Base-by-base conservation (phyloP, 805 yeast species). In the Nakazawaea wickerhamii region DNA sequence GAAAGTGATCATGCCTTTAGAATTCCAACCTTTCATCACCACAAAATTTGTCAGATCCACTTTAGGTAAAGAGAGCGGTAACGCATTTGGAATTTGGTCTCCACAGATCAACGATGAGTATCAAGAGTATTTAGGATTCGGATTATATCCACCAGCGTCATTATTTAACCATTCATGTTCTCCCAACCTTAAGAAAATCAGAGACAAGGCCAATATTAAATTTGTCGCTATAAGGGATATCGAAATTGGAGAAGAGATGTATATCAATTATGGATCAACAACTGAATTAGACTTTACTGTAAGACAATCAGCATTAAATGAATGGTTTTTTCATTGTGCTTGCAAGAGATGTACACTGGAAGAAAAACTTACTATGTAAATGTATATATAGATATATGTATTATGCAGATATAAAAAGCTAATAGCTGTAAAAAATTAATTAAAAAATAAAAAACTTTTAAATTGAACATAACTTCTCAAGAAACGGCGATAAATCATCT, bases 401-500 rank as follows among this genome's bases (percentile, higher is more conserved):
- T n/a, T n/a, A n/a, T n/a, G n/a, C n/a, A n/a, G n/a, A n/a, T n/a
- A n/a, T n/a, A n/a, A 34, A 17, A 11, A 19, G 22, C 7, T n/a
- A 34, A 13, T 9, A 32, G 22, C 8, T 32, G 13, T 14, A 32
- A 13, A 32, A 9, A 13, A 9, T 14, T 6, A 15, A 18, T 32
- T 11, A 13, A 4, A 25, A 3, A 13, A 13, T 13, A 25, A 25
- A 25, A 13, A 25, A 25, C 13, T 25, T 25, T 43, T 23, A 36
- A 5, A 43, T 30, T 15, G 46, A 33, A 21, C 46, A 38, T 18
- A 91, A 65, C 45, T 79, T 77, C 58, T 93, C 98, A 47, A 93
- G 63, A 55, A 93, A 93, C 38, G 95, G 86, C 4, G 88, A 70
- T 48, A 93, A 66, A 58, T 93, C 99, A 38, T 90, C 96, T 55